Conservation (phyloP, 768 basidiomycete species). For the Calocybe gangraenosa region DNA sequence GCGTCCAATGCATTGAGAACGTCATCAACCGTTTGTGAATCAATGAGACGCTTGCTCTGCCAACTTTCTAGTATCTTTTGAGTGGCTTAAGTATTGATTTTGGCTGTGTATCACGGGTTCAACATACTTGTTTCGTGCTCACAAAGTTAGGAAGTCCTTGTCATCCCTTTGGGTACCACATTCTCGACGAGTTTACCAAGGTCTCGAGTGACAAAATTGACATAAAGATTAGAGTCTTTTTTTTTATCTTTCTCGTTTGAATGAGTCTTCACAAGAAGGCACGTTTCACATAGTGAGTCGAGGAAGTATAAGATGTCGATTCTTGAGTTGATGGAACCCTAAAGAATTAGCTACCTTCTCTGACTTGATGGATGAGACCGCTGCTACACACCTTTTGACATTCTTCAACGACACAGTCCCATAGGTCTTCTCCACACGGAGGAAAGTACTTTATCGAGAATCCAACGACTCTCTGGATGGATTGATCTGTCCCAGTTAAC, state of each 20-base stretch:
- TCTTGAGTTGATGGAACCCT: slow-evolving; percentile 84
- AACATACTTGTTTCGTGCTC: slow-evolving; percentile 78
- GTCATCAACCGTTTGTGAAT: slow-evolving; percentile 73
- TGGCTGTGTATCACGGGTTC: too few relatives aligned
- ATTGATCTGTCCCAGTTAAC: slow-evolving; percentile 52
- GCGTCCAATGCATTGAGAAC: slow-evolving; percentile 52
- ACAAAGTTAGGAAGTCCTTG: slow-evolving; percentile 85
- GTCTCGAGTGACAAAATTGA: slow-evolving; percentile 76
- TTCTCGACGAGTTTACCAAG: slow-evolving; percentile 71
- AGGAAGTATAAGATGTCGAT: slow-evolving; percentile 93
- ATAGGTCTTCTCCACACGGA: slow-evolving; percentile 85
- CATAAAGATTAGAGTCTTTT: slow-evolving; percentile 55
- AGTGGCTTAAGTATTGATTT: too few relatives aligned
- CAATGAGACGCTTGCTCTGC: slow-evolving; percentile 80
- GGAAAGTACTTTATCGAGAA: slow-evolving; percentile 84
- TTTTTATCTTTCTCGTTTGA: neutral
- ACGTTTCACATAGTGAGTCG: slow-evolving; percentile 82
- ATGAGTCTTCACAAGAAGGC: slow-evolving; percentile 56
- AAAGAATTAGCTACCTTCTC: neutral
- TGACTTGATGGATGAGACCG: neutral
- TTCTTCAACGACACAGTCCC: slow-evolving; percentile 92
- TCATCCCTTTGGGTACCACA: slow-evolving; percentile 86
- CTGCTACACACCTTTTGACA: slow-evolving; percentile 65
- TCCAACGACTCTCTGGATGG: slow-evolving; percentile 82
- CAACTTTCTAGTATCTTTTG: slow-evolving; percentile 86